Conservation (phyloP, 2,329 filamentous ascomycete genomes). For the Ascochyta rabiei region DNA sequence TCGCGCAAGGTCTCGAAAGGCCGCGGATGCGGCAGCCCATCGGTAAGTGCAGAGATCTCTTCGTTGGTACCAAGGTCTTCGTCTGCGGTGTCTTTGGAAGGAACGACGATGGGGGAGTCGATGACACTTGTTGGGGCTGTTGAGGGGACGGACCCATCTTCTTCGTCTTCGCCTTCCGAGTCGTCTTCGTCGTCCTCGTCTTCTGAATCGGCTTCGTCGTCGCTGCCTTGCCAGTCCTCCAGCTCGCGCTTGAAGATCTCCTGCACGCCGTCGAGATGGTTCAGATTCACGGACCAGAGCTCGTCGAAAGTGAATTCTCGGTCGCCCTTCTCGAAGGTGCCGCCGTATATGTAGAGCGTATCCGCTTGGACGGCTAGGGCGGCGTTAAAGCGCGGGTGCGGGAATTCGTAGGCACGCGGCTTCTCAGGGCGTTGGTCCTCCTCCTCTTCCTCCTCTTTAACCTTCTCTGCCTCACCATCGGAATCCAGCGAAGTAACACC, state of each 20-base stretch:
- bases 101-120: constrained; percentile 26
- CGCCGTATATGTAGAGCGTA: constrained; percentile 90
- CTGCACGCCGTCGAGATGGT: constrained; percentile 91
- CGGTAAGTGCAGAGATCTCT: constrained; percentile 63
- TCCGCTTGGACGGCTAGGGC: constrained; percentile 91
- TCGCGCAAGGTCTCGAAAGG: constrained; percentile 91
- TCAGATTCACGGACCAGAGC: constrained; percentile 90
- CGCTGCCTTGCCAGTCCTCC: constrained; percentile 75
- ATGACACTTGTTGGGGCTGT: constrained; percentile 61
- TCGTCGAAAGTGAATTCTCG: constrained; percentile 96
- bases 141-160: constrained; percentile 57
- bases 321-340: constrained; percentile 94
- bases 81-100: constrained; percentile 39
- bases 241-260: constrained; percentile 87
- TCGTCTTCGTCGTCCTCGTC: constrained; percentile 57
- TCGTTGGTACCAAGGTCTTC: constrained; percentile 55
- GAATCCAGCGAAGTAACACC: constrained; percentile 55
- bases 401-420: constrained; percentile 76
- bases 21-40: constrained; percentile 75
- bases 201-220: constrained; percentile 52
- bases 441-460: constrained; percentile 49
- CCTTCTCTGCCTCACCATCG: constrained; percentile 33
- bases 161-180: constrained; percentile 48
- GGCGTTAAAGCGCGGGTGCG: constrained; percentile 89
- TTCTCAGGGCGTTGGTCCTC: constrained; percentile 61